Evolutionary conservation across 2,329 filamentous ascomycete species (phyloP).

Genomic region (Ophiostoma angusticollis): DNA sequence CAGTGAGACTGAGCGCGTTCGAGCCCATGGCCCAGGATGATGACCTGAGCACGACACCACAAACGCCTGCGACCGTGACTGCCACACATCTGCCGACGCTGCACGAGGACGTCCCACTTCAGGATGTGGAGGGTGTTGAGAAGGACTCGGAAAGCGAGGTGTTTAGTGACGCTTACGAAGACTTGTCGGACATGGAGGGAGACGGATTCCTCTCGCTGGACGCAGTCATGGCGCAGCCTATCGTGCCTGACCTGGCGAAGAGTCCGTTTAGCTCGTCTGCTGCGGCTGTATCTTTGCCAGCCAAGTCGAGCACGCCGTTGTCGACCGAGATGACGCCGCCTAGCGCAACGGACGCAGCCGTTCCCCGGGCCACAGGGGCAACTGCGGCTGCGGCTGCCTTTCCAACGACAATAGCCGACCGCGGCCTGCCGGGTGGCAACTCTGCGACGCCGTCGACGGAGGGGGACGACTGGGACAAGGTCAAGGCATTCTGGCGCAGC

Average conservation of each 20-base stretch:
- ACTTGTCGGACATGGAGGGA: constrained; percentile 50
- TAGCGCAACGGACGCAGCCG: too few species aligned
- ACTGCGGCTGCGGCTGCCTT: neutral
- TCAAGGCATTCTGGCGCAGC: constrained; percentile 58
- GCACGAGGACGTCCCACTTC: constrained; percentile 22
- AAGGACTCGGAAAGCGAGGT: constrained; percentile 30
- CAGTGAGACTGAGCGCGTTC: constrained; percentile 11
- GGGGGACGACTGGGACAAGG: constrained; percentile 49
- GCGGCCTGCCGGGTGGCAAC: neutral
- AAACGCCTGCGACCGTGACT: constrained; percentile 15
- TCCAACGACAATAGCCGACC: neutral
- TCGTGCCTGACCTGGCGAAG: constrained; percentile 16
- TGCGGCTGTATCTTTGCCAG: neutral
- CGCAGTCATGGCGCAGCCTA: constrained; percentile 53
- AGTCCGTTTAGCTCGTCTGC: constrained; percentile 3
- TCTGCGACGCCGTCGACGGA: neutral
- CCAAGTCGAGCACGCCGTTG: constrained; percentile 1
- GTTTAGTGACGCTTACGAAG: constrained; percentile 68
- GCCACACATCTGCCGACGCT: constrained; percentile 15
- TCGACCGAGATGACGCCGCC: neutral
- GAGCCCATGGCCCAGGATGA: constrained; percentile 15
- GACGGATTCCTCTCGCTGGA: constrained; percentile 61
- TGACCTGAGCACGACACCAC: constrained; percentile 10
- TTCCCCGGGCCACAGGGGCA: neutral
- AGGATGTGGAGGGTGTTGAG: constrained; percentile 6